Conservation (phyloP, 441 rosid species). For the Euphorbia celastroides region DNA sequence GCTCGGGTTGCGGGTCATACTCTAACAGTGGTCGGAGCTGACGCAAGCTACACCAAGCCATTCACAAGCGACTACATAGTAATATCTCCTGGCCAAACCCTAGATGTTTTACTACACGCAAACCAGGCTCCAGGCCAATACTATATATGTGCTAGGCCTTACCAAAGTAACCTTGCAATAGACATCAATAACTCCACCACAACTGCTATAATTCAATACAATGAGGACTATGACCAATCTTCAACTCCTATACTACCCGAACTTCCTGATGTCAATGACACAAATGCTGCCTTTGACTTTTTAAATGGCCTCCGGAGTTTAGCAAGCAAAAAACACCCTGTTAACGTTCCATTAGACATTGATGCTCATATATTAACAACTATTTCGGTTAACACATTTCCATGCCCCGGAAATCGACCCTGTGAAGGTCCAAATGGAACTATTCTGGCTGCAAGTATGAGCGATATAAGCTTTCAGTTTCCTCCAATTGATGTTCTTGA, state of each 20-base stretch:
- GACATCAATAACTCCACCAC: constrained; percentile 30
- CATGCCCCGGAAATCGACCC: constrained; percentile 21
- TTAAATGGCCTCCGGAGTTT: constrained; percentile 25
- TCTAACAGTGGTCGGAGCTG: constrained; percentile 29
- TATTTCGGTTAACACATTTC: constrained; percentile 19
- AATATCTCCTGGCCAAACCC: constrained; percentile 36
- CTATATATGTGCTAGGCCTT: constrained; percentile 37
- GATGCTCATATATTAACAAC: constrained; percentile 14
- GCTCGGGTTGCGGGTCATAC: constrained; percentile 20
- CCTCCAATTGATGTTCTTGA: constrained; percentile 34
- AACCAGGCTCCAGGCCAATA: constrained; percentile 26
- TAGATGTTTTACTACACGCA: constrained; percentile 31
- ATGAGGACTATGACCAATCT: constrained; percentile 8
- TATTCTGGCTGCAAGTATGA: constrained; percentile 38
- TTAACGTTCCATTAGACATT: constrained; percentile 24
- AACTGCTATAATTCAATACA: constrained; percentile 27
- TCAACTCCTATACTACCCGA: constrained; percentile 18
- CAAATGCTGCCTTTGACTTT: constrained; percentile 24
- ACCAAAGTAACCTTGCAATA: neutral
- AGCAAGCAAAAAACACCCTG: constrained; percentile 23
- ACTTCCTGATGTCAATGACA: constrained; percentile 30
- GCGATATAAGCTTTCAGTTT: constrained; percentile 33
- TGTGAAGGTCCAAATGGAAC: constrained; percentile 33
- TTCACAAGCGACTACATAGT: constrained; percentile 13
- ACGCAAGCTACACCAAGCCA: constrained; percentile 30